Conservation (phyloP, 768 basidiomycete genomes). For the Udeniomyces megalosporus region DNA sequence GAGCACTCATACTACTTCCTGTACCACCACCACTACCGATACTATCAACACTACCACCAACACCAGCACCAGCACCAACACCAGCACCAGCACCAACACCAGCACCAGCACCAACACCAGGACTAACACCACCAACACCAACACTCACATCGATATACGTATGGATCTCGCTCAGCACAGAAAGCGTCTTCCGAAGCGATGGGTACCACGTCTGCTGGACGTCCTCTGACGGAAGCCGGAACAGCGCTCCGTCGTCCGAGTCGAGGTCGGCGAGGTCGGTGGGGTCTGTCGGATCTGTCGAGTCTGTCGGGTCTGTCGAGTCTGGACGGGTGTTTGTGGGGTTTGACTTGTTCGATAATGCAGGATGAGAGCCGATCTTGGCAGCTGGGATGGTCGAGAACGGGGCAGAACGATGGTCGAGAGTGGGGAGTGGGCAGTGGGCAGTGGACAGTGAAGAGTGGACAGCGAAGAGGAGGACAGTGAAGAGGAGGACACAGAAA, state of each 20-base stretch:
- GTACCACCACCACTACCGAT: too few species aligned
- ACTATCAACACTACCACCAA: too few species aligned
- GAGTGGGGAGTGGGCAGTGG: too few species aligned
- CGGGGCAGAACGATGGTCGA: too few species aligned
- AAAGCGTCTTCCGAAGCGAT: constrained; percentile 68
- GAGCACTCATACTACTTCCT: too few species aligned
- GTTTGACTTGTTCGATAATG: too few species aligned
- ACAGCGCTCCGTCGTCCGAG: constrained; percentile 34
- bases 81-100: neutral
- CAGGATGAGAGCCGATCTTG: too few species aligned
- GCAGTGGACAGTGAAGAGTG: too few species aligned
- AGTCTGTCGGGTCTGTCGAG: neutral
- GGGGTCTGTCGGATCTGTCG: neutral
- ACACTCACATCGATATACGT: constrained; percentile 71
- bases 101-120: neutral
- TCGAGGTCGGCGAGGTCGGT: constrained; percentile 29
- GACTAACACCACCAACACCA: neutral
- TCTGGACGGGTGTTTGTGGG: neutral
- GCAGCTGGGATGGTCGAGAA: too few species aligned
- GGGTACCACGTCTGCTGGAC: constrained; percentile 84
- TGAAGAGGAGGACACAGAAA: neutral
- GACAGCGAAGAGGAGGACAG: neutral
- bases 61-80: too few species aligned
- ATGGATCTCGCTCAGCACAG: constrained; percentile 78
- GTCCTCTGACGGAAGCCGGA: constrained; percentile 52